Evolutionary conservation across 1,284 basidiomycete genomes (phyloP), one percentile per base, ranked within the genome.

Genomic region (Cryptococcus maquisensis): DNA sequence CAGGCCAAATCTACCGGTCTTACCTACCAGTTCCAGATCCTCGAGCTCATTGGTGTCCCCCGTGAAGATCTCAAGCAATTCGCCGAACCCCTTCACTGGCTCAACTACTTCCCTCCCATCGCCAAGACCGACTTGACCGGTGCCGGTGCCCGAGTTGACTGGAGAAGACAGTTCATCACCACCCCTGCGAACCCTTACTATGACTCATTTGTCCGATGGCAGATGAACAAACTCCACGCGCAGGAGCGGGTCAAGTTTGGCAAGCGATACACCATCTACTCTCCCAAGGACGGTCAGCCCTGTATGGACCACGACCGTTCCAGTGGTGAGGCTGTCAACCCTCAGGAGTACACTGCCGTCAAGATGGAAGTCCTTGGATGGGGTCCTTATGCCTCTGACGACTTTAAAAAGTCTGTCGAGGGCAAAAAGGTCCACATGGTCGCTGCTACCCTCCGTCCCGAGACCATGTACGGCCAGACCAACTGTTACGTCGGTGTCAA

Each of bases 221-320:
- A 99, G 76, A 86, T 93, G 77, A 98, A 95, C 81, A 93, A 91
- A 75, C 83, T 98, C 13, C 83, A 90, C 77, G 81, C 80, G 43
- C 80, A 90, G 52, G 86, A 87, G 37, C 92, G 92, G 77, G 90
- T 97, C 81, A 95, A 96, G 79, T 99, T 98, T 71, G 96, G 96
- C 50, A 90, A 98, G 79, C 87, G 96, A 44, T 96, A 98, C 78
- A 99, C 96, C 40, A 92, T 99, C 73, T 98, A 96, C 81, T 95
- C 90, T 65, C 92, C 92, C n/a, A 98, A 98, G 77, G 96, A 99
- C 69, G 93, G 92, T 9, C 96, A 98, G 74, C 95, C 96, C 1
- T 98, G 96, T 74, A 98, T 99, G 96, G 96, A 99, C 78, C 96
- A 99, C 79, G 96, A 99, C 75, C 89, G 96, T 60, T 84, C 86